Percentiles rank a stretch among this genome's conserved stretches.
phyloP scores from a whole-genome alignment of 2,329 filamentous ascomycete species.

The Colletotrichum brevisporum region DNA sequence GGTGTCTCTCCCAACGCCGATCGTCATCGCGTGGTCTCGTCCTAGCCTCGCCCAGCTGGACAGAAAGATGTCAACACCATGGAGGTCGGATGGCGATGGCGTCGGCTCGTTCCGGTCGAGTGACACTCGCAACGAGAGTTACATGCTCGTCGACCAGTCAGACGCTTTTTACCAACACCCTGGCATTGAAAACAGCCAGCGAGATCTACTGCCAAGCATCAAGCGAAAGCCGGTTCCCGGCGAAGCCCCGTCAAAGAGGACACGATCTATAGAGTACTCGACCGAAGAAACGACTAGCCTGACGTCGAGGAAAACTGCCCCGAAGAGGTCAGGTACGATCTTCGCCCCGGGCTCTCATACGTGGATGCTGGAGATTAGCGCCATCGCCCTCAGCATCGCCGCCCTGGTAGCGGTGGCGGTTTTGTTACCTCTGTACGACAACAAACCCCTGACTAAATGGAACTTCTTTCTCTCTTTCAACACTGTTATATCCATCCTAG shows the following conservation, averaged over 20 bases:
- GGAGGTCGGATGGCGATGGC: background rate
- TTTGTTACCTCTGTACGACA: background rate
- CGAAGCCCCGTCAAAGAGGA: background rate
- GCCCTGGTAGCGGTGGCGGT: background rate
- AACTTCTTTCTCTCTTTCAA: background rate
- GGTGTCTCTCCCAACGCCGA: too few relatives aligned
- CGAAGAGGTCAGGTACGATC: background rate
- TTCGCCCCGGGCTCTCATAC: background rate
- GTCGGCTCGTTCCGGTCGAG: background rate
- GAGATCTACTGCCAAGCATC: background rate
- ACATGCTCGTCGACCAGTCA: background rate
- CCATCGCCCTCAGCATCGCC: background rate
- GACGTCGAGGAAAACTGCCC: background rate
- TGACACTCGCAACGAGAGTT: background rate
- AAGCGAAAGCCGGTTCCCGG: background rate
- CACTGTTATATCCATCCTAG: constrained; percentile 14
- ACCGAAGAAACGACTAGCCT: background rate
- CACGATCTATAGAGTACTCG: background rate
- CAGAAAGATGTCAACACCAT: background rate
- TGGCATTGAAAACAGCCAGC: background rate
- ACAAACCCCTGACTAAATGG: constrained; percentile 5
- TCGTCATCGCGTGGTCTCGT: background rate
- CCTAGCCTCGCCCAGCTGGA: background rate
- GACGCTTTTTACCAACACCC: background rate
- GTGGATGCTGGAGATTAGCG: background rate